Evolutionary conservation across 257 asterid species (phyloP), one percentile per base, ranked within the genome.

Genomic region (Solanum virginianum): DNA sequence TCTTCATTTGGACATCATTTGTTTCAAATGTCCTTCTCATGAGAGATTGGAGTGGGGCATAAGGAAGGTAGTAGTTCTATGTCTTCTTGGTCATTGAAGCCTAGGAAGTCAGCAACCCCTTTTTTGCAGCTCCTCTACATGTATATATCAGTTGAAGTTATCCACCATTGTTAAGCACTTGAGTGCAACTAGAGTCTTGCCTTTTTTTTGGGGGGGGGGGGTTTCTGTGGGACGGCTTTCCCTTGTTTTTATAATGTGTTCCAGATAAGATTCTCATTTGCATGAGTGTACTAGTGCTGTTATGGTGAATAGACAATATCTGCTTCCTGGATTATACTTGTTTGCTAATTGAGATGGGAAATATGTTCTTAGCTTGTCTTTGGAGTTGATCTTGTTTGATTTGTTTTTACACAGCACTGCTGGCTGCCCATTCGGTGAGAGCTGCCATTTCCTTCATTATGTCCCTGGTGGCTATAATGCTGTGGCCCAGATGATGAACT

Each of bases 381-480:
- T 43, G 60, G 13, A 29, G 16, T 53, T 55, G 36, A 36, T 81
- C 59, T 24, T 41, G 26, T 80, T 22, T 24, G 18, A 49, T 69
- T 62, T 39, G 51, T 74, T 45, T 59, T 54, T 55, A 8, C 90
- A 91, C 93, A 96, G 99, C 88, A 90, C 89, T 74, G 90, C 95
- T 18, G 95, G 95, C 54, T 91, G 94, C 81, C 91, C 89, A 41
- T 93, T 92, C 69, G 95, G 98, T 24, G 96, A 96, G 90, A 91
- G 89, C 83, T 96, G 99, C 88, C 99, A 96, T 89, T 96, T 94
- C 89, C 98, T 96, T 82, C 99, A 96, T 91, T 79, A 89, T 47
- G 94, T 93, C 24, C 98, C 97, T 8, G 98, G 99, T 69, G 99
- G 98, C 84, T 94, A 93, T 56, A 93, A 91, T 79, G 92, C 97